Base-by-base conservation (phyloP, 202 grass and related monocot species). In the Setaria italica region DNA sequence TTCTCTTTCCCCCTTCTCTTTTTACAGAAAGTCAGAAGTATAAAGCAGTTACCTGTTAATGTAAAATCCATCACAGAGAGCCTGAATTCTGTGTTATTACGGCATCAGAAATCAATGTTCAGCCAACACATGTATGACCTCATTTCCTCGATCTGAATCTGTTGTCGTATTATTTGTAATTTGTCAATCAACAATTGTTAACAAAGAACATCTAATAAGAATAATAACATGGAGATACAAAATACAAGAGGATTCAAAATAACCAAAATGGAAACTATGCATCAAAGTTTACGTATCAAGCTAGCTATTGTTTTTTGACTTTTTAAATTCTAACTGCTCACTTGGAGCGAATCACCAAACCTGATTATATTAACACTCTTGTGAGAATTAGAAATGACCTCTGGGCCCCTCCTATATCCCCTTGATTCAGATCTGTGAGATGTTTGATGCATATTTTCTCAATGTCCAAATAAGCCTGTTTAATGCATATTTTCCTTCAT, bases 31-130 rank as follows among this genome's bases (percentile, higher is more conserved):
- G 72, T 90, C 41, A 91, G 88, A 88, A 95, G 68, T 66, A 80
- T 94, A 60, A 95, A 99, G 47, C 88, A 94, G 81, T 92, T 94
- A 85, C 93, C 96, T 81, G 90, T 99, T 85, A 86, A 95, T 85
- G 78, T 99, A 82, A 94, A 80, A 74, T 87, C 77, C 13, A 78
- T 99, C 58, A 95, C 50, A 72, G 91, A 95, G 9, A 89, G 93
- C 72, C 91, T 99, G 88, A 78, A 51, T 87, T 99, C 91, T 32
- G 39, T 99, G 90, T 45, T 91, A 35, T 30, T 99, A 72, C 88
- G 62, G 51, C 90, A 92, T 74, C 96, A 99, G 87, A 92, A 87
- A 67, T 53, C 57, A 76, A 90, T 91, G 87, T 92, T 92, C 74
- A 94, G 82, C 73, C 77, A 79, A 85, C 79, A 85, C 17, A 50